Conservation (phyloP, 495 filamentous ascomycete species). For the Wilcoxina mikolae region DNA sequence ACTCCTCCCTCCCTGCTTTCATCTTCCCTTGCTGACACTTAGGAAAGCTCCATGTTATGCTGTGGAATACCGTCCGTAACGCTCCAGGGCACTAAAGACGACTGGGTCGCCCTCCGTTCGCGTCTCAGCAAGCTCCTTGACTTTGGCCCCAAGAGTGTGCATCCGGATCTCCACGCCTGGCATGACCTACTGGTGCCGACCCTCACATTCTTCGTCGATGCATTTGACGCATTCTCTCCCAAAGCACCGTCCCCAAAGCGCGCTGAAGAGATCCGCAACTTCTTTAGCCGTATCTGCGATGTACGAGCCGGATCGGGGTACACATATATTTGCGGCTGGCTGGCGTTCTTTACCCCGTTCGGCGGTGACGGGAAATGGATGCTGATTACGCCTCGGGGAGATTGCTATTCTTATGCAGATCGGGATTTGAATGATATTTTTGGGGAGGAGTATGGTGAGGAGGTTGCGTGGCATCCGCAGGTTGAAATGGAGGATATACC, state of each 20-base stretch:
- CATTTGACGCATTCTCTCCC: slow-evolving; percentile 28
- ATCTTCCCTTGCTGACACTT: too few relatives aligned
- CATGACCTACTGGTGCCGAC: slow-evolving; percentile 23
- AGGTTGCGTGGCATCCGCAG: neutral
- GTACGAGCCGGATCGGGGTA: slow-evolving; percentile 21
- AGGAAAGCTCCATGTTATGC: neutral
- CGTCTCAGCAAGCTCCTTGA: slow-evolving; percentile 30
- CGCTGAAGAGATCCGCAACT: slow-evolving; percentile 9
- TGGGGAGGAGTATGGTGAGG: neutral
- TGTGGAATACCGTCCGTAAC: slow-evolving; percentile 41
- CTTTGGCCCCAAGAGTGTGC: slow-evolving; percentile 29
- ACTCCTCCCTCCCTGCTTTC: neutral
- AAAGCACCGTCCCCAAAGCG: too few relatives aligned
- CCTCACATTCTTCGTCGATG: slow-evolving; percentile 20
- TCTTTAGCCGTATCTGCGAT: slow-evolving; percentile 14
- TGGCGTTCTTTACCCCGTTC: slow-evolving; percentile 34
- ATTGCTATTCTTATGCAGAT: neutral
- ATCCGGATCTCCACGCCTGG: slow-evolving; percentile 7
- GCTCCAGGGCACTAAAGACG: slow-evolving; percentile 32
- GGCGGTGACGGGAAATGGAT: slow-evolving; percentile 18
- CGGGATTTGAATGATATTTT: too few relatives aligned
- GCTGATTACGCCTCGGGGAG: neutral
- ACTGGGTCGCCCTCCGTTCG: slow-evolving; percentile 31
- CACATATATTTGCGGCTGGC: slow-evolving; percentile 29
- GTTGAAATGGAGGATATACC: neutral